These are phyloP conservation scores for Apophysomyces elegans DNA, from an alignment of 371 early-diverging fungal genomes.

Conservation along the genomic window DNA sequence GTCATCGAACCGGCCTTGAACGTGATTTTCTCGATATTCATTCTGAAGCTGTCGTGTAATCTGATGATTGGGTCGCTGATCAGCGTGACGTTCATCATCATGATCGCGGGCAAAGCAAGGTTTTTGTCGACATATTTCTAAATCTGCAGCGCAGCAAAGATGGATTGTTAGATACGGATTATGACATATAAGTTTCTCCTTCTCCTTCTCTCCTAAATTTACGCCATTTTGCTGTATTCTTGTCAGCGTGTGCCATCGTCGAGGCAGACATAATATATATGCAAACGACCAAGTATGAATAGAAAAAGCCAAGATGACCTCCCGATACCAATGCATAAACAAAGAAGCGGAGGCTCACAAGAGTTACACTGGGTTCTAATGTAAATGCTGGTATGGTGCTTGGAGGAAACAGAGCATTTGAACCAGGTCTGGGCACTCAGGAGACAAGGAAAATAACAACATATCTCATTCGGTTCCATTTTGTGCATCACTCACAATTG, in stretches of 20 bases:
- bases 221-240: not conserved
- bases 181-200: not conserved
- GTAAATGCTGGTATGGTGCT: slow-evolving; percentile 3
- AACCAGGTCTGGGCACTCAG: not conserved
- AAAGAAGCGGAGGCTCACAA: slow-evolving; percentile 8
- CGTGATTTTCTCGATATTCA: slow-evolving; percentile 2
- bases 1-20: slow-evolving; percentile 2
- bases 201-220: slow-evolving; percentile 3
- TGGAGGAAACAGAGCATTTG: not conserved
- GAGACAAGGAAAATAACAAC: not conserved
- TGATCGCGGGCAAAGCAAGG: slow-evolving; percentile 3
- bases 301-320: not conserved
- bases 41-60: not conserved
- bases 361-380: slow-evolving; percentile 6
- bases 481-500: not conserved
- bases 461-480: not conserved
- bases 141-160: slow-evolving; percentile 2
- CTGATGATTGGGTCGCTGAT: slow-evolving; percentile 6
- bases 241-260: not conserved
- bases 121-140: not conserved
- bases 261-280: not conserved
- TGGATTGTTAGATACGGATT: not conserved
- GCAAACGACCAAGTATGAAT: not conserved
- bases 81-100: slow-evolving; percentile 3
- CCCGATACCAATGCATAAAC: slow-evolving; percentile 6